Evolutionary conservation across 2,329 filamentous ascomycete genomes (phyloP).

Genomic region (Fusarium sp.): DNA sequence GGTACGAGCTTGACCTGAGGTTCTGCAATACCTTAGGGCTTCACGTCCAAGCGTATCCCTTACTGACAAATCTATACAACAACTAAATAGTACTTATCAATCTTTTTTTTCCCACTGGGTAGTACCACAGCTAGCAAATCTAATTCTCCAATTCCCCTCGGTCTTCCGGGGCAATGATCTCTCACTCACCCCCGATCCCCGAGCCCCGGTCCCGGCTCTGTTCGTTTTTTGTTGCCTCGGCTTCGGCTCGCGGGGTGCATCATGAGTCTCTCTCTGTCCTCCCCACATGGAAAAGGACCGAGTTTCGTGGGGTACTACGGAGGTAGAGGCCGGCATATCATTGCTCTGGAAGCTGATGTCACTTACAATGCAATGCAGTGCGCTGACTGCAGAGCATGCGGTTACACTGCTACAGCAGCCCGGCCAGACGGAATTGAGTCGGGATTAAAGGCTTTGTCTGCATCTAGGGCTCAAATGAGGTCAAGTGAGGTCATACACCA

Average conservation of each 20-base stretch:
- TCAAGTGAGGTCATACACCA: constrained; percentile 9
- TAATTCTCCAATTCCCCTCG: constrained; percentile 24
- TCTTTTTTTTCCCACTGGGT: not conserved
- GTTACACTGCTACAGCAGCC: not conserved
- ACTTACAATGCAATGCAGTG: not conserved
- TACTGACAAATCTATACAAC: not conserved
- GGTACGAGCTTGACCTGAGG: not conserved
- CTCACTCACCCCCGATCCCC: constrained; percentile 29
- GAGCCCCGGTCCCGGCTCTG: constrained; percentile 34
- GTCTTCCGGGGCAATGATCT: constrained; percentile 31
- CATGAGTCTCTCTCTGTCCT: constrained; percentile 13
- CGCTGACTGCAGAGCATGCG: not conserved
- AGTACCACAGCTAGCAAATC: not conserved
- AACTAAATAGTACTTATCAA: not conserved
- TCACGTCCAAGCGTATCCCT: constrained; percentile 5
- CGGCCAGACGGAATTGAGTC: constrained; percentile 32
- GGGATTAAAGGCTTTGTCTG: constrained; percentile 9
- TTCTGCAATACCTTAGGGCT: constrained; percentile 2
- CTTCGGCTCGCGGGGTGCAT: constrained; percentile 39
- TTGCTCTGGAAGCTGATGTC: not conserved
- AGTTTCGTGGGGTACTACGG: constrained; percentile 11
- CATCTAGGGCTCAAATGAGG: not conserved
- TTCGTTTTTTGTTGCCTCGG: constrained; percentile 36
- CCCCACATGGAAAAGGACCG: constrained; percentile 26
- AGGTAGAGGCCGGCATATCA: not conserved